Evolutionary conservation across 2,329 filamentous ascomycete genomes (phyloP), one percentile per base, ranked within the genome.

Genomic region (Hymenoscyphus fraxineus): DNA sequence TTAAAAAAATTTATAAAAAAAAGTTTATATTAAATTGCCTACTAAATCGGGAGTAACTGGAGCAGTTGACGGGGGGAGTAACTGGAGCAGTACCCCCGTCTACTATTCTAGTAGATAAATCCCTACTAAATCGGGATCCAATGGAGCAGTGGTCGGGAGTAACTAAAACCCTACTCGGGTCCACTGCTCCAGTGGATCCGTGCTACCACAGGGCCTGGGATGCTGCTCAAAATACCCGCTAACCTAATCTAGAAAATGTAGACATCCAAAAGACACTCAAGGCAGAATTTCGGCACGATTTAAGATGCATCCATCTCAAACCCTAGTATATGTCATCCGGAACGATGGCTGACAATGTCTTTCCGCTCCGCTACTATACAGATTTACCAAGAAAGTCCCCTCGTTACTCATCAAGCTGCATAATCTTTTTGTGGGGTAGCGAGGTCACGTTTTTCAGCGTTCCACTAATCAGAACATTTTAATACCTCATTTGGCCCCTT

Each of bases 341-440:
- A 54, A 27, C 7, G 47, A 54, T 54, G 47, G 47, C 47, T 54
- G 47, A 27, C 47, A 27, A 54, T 58, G 55, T 31, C 55, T 58
- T 58, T 10, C 55, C 35, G 55, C 55, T 32, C 55, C 55, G 56
- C 31, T n/a, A 27, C 22, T 27, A 19, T 54, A 54, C 47, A 54
- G 22, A 10, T 13, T 54, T 4, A 13, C 47, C 47, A 54, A 54
- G 58, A 38, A 59, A 59, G 58, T 59, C 58, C 39, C 38, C 38
- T 12, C 7, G 6, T 59, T 59, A 59, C 16, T 59, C 58, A 59
- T 59, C 58, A 59, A 31, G n/a, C 40, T 15, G 40, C 58, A 59
- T 59, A 27, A 2, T 27, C 4, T 41, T 44, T 27, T 31, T 59
- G 58, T 59, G 58, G 39, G 58, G 58, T 59, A 31, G 58, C n/a